Evolutionary conservation across 805 yeast genomes (phyloP).

Genomic region (Diddensiella caesifluorescens): DNA sequence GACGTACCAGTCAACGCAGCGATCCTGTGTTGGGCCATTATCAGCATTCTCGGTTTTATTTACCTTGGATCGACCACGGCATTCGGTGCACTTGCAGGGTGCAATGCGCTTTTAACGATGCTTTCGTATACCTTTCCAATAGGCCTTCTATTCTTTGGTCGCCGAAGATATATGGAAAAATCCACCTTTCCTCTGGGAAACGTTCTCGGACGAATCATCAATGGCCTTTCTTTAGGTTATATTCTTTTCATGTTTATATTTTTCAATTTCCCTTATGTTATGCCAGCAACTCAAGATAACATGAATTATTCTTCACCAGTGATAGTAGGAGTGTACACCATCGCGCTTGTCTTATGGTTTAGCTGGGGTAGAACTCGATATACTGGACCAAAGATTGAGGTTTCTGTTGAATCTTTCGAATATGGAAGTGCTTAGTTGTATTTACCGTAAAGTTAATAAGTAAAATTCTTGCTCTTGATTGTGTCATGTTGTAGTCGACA

Average conservation of each 20-base stretch:
- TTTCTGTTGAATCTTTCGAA: not conserved
- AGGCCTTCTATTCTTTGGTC: slow-evolving; percentile 1
- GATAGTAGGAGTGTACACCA: slow-evolving; percentile 4
- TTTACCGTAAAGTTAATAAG: too few species aligned
- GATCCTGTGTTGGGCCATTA: slow-evolving; percentile 47
- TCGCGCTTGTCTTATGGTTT: slow-evolving; percentile 6
- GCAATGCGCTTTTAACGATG: slow-evolving; percentile 1
- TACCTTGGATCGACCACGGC: slow-evolving; percentile 65
- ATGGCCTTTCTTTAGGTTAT: slow-evolving; percentile 45
- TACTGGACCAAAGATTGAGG: slow-evolving; percentile 7
- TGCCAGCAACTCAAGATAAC: slow-evolving; percentile 55
- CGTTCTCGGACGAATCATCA: slow-evolving; percentile 1
- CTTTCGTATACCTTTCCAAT: slow-evolving; percentile 2
- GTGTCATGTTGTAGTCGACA: too few species aligned
- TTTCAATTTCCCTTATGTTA: slow-evolving; percentile 54
- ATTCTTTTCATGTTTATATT: slow-evolving; percentile 53
- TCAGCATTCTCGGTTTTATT: slow-evolving; percentile 53
- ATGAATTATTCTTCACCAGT: slow-evolving; percentile 49
- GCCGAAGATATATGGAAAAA: slow-evolving; percentile 1
- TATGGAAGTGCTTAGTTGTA: too few species aligned
- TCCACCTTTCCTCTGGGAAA: slow-evolving; percentile 1
- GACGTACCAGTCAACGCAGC: slow-evolving; percentile 60
- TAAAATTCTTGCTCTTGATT: too few species aligned
- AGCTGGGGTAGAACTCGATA: not conserved
- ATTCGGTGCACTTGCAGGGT: slow-evolving; percentile 54